Base-by-base conservation (phyloP, 352 stramenopile genomes). In the Blastocystis sp. region DNA sequence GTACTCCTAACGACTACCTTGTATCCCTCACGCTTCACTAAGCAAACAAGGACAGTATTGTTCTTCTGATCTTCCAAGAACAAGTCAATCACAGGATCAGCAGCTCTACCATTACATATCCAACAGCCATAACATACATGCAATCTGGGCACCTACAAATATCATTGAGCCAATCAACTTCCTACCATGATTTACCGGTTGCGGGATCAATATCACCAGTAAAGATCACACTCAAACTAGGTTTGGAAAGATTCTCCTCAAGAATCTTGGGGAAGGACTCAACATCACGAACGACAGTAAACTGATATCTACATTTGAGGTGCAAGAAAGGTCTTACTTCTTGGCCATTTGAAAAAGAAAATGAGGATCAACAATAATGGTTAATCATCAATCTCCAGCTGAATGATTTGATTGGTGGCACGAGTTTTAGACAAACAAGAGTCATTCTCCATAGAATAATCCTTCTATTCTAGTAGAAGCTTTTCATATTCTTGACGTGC, bases 41-140 rank as follows among this genome's bases (percentile, higher is more conserved):
- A 43, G 7, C 75, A 86, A n/a, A 86, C 75, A 9, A 86, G 39
- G 73, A 77, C 52, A 19, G 57, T 86, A 35, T 75, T 86, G 61
- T 86, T 78, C 43, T 86, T 58, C 61, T 86, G 75, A 86, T 86
- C 75, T 32, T 86, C 75, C 16, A 86, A 37, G 75, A 86, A 86
- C 11, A 75, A 29, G 56, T 86, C 75, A 46, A 86, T 54, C 7
- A 75, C 42, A 35, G 57, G 75, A 77, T 86, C 57, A 11, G 61
- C 57, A 35, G 75, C 57, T 29, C 57, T 75, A 86, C 2, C 29
- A 78, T 57, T 32, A 29, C n/a, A 59, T 14, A n/a, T 32, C n/a
- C 21, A 3, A 3, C 0, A 51, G 24, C 51, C 52, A 52, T 21
- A 80, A 9, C 12, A 11, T 86, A 86, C 75, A 86, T 49, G 35